These are phyloP conservation scores for Pochonia chlamydosporia DNA, from an alignment of 2,329 filamentous ascomycete genomes.

Conservation along the genomic window DNA sequence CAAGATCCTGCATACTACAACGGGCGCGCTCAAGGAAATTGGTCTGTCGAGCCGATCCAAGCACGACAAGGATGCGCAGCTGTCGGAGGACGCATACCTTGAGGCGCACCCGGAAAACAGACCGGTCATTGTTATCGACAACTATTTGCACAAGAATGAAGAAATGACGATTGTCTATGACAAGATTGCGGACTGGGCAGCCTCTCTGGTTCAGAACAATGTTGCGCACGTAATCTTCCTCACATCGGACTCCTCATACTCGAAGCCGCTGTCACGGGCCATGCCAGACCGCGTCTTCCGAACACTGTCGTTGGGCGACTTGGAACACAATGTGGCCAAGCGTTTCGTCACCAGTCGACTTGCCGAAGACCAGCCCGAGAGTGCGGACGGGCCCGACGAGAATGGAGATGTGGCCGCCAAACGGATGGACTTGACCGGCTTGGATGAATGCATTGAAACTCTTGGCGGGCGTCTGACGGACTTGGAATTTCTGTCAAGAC, in stretches of 20 bases:
- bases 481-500: slow-evolving; percentile 85
- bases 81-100: slow-evolving; percentile 80
- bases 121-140: slow-evolving; percentile 83
- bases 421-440: slow-evolving; percentile 52
- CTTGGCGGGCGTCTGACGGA: slow-evolving; percentile 93
- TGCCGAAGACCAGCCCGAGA: slow-evolving; percentile 38
- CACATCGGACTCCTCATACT: slow-evolving; percentile 82
- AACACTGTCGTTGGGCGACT: slow-evolving; percentile 78
- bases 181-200: slow-evolving; percentile 85
- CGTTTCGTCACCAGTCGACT: slow-evolving; percentile 84
- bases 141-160: slow-evolving; percentile 77
- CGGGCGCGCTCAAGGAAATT: slow-evolving; percentile 71
- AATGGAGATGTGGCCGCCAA: slow-evolving; percentile 18
- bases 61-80: slow-evolving; percentile 63
- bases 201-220: slow-evolving; percentile 76
- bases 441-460: slow-evolving; percentile 75
- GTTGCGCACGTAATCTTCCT: slow-evolving; percentile 93
- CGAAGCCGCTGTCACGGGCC: slow-evolving; percentile 79
- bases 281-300: slow-evolving; percentile 89
- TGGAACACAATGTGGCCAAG: slow-evolving; percentile 79
- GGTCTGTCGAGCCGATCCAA: slow-evolving; percentile 65
- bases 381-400: slow-evolving; percentile 19
- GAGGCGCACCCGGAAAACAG: slow-evolving; percentile 82
- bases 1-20: slow-evolving; percentile 84
- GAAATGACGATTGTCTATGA: slow-evolving; percentile 63